Conservation (phyloP, 805 yeast species). For the Schwanniomyces occidentalis region DNA sequence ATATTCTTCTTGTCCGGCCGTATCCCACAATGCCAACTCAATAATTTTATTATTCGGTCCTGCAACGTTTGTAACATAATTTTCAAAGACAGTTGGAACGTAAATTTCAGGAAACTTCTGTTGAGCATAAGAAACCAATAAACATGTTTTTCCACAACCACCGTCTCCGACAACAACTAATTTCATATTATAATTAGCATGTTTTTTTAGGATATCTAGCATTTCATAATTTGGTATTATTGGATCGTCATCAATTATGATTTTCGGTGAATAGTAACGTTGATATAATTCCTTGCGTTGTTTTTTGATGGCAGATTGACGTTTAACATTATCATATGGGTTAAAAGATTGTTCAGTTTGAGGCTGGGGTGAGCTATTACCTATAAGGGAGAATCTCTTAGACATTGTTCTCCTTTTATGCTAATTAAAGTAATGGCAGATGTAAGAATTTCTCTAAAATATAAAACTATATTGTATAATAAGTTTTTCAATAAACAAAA, state of each 20-base stretch:
- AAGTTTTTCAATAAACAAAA: too few relatives aligned
- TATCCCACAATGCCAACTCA: slow-evolving; percentile 82
- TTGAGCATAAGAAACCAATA: slow-evolving; percentile 66
- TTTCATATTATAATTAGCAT: slow-evolving; percentile 40
- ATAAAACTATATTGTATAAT: too few relatives aligned
- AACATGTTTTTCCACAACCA: slow-evolving; percentile 87
- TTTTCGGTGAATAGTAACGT: slow-evolving; percentile 21
- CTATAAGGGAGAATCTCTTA: slow-evolving; percentile 8
- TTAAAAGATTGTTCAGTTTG: slow-evolving; percentile 13
- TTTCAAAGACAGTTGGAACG: slow-evolving; percentile 83
- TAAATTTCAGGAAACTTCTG: slow-evolving; percentile 70
- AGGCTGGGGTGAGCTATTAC: slow-evolving; percentile 5
- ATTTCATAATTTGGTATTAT: slow-evolving; percentile 34
- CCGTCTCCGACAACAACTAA: slow-evolving; percentile 88
- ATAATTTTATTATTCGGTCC: slow-evolving; percentile 74
- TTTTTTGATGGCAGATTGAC: slow-evolving; percentile 19
- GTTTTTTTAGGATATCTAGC: slow-evolving; percentile 23
- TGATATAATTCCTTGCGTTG: slow-evolving; percentile 24
- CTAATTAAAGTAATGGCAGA: too few relatives aligned
- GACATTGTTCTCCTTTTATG: too few relatives aligned
- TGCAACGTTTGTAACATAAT: slow-evolving; percentile 66
- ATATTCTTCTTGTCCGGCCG: slow-evolving; percentile 89
- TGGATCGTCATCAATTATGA: slow-evolving; percentile 38
- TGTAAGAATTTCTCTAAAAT: too few relatives aligned
- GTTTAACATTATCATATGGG: slow-evolving; percentile 28